Evolutionary conservation across 768 basidiomycete species (phyloP).

Genomic region (Lepiota brunneoincarnata): DNA sequence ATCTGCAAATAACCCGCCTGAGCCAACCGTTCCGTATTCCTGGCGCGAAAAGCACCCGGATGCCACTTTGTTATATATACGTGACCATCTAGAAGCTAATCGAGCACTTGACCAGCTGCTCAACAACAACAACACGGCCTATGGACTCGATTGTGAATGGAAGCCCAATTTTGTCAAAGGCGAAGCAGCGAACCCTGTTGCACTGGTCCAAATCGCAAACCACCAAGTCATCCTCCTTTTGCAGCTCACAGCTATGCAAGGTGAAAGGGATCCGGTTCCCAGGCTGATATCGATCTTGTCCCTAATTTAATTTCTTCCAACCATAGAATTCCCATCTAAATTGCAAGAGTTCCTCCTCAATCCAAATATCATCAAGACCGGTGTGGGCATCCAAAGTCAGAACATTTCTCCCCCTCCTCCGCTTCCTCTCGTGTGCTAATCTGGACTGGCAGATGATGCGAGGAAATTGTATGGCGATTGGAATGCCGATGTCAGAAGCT

Average conservation of each 20-base stretch:
- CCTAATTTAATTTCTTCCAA: slow-evolving; percentile 9
- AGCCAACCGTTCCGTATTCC: slow-evolving; percentile 32
- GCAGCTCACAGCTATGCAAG: slow-evolving; percentile 61
- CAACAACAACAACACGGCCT: slow-evolving; percentile 26
- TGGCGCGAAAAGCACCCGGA: slow-evolving; percentile 32
- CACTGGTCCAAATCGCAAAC: slow-evolving; percentile 72
- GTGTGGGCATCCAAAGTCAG: slow-evolving; percentile 72
- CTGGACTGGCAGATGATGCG: slow-evolving; percentile 51
- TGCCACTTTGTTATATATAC: slow-evolving; percentile 31
- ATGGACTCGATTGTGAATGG: slow-evolving; percentile 84
- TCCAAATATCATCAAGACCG: slow-evolving; percentile 58
- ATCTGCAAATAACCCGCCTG: background rate
- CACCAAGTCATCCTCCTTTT: slow-evolving; percentile 54
- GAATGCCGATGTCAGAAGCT: slow-evolving; percentile 40
- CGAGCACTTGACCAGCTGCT: slow-evolving; percentile 24
- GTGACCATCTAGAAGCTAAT: slow-evolving; percentile 31
- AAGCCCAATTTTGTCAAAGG: slow-evolving; percentile 58
- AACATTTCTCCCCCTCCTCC: slow-evolving; percentile 11
- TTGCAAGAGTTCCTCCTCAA: slow-evolving; percentile 53
- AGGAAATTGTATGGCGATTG: slow-evolving; percentile 58
- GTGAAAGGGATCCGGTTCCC: slow-evolving; percentile 21
- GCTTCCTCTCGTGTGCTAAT: slow-evolving; percentile 12
- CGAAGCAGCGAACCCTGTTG: slow-evolving; percentile 58
- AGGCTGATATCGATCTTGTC: slow-evolving; percentile 5
- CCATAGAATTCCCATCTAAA: slow-evolving; percentile 49